Evolutionary conservation across 2,329 filamentous ascomycete genomes (phyloP), one percentile per base, ranked within the genome.

Genomic region (Diatrype stigma): DNA sequence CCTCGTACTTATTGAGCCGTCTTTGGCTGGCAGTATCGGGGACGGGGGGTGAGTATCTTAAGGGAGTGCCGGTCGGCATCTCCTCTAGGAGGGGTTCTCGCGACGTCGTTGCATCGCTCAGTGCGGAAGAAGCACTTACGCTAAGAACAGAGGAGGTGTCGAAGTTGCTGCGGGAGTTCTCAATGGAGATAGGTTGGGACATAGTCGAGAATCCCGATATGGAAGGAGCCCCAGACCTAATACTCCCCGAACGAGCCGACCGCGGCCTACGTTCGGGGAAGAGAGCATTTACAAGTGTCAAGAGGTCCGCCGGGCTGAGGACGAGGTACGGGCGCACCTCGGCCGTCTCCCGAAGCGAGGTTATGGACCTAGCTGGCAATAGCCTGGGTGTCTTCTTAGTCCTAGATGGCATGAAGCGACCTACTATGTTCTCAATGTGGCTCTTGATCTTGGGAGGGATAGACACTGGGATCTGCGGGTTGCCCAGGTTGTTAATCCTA

Each of bases 271-370:
- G 78, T 61, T 90, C 86, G 0, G 92, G 92, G 63, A 92, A 96
- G 14, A 96, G 79, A 11, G 87, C 86, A 67, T 94, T 90, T 56
- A 95, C 81, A 60, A 96, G 72, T 2, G 89, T 92, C 34, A 87
- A 75, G 57, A 96, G 74, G 66, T 96, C 92, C 38, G 87, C 81
- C 34, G 89, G 84, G 63, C 87, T 89, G 57, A 96, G 71, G 32
- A 93, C 87, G 61, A 95, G 74, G 63, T 90, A 94, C 30, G 86
- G 87, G 63, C 88, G 87, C 10, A 90, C 86, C 67, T 90, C 87
- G 19, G 80, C 80, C n/a, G 87, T 90, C 67, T 91, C 87, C 54
- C 86, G 76, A 11, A 89, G 73, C 3, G 86, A 89, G 6, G 85
- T 86, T 55, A 89, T 84, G 48, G 84, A 88, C 56, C 86, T 81